A percentile compares a stretch with the other conserved stretches of the same genome.
Evolutionary conservation across 176 grass and related monocot genomes (phyloP).

Genomic region (Musa itinerans): DNA sequence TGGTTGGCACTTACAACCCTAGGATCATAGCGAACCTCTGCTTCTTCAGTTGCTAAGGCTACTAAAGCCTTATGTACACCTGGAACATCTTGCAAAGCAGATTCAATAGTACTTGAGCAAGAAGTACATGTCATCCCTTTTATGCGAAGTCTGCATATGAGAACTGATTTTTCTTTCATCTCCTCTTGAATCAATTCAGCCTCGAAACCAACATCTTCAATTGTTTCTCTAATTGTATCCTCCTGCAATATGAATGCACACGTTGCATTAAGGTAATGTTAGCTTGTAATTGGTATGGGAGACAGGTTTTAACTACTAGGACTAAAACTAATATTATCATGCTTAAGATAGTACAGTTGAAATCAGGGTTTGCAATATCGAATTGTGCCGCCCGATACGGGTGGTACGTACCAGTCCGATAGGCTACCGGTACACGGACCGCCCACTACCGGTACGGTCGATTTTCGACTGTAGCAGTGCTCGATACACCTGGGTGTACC

Average conservation of each 20-base stretch:
- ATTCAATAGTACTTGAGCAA: conserved; percentile 66
- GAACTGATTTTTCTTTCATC: conserved; percentile 57
- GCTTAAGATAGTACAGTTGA: too few species aligned
- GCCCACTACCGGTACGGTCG: too few species aligned
- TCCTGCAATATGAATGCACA: conserved; percentile 45
- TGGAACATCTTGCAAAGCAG: conserved; percentile 46
- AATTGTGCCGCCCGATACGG: too few species aligned
- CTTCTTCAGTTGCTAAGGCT: conserved; percentile 85
- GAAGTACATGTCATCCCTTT: conserved; percentile 91
- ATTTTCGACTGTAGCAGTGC: too few species aligned
- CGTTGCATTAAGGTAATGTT: background rate
- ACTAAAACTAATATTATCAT: too few species aligned
- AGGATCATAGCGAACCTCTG: conserved; percentile 59
- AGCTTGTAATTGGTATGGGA: too few species aligned
- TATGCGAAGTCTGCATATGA: conserved; percentile 71
- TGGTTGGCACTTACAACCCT: conserved; percentile 40
- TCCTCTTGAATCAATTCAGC: conserved; percentile 61
- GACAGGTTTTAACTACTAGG: too few species aligned
- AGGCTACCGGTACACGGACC: too few species aligned
- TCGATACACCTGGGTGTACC: too few species aligned
- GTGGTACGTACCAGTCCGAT: too few species aligned
- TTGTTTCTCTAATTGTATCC: conserved; percentile 72
- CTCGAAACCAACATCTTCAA: conserved; percentile 75
- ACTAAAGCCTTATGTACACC: conserved; percentile 77
- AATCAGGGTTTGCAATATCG: too few species aligned